These are phyloP conservation scores for Pseudomonodictys pantanalensis DNA, from an alignment of 495 filamentous ascomycete species.

Conservation along the genomic window DNA sequence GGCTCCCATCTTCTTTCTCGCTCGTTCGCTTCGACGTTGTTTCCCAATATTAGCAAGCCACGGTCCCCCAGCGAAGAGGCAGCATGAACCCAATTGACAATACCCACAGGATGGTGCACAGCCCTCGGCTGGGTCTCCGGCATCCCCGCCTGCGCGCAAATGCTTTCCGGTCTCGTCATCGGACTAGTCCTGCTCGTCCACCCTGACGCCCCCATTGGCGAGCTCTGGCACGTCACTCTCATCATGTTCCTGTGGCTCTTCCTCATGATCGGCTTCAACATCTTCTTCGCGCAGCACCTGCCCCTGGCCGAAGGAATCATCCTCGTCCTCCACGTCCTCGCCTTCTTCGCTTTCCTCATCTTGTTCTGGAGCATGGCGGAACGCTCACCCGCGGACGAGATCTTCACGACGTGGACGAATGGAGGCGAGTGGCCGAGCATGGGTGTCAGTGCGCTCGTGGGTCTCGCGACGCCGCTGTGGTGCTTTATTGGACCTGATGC, in stretches of 20 bases:
- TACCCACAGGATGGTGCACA: slow-evolving; percentile 11
- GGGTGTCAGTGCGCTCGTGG: slow-evolving; percentile 17
- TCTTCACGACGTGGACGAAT: slow-evolving; percentile 34
- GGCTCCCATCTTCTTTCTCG: too few relatives aligned
- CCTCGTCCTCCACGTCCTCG: slow-evolving; percentile 30
- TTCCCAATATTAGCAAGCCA: too few relatives aligned
- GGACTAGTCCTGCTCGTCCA: slow-evolving; percentile 12
- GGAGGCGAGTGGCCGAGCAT: slow-evolving; percentile 35
- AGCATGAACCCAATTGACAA: neutral
- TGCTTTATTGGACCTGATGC: slow-evolving; percentile 26
- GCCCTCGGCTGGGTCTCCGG: slow-evolving; percentile 8
- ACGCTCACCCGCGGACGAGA: slow-evolving; percentile 30
- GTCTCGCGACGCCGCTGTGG: slow-evolving; percentile 2
- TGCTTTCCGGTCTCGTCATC: slow-evolving; percentile 5
- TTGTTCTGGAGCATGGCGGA: slow-evolving; percentile 42
- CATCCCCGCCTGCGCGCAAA: slow-evolving; percentile 6
- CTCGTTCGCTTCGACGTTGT: too few relatives aligned
- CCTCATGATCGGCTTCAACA: slow-evolving; percentile 6
- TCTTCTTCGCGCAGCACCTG: slow-evolving; percentile 26
- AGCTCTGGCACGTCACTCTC: slow-evolving; percentile 21
- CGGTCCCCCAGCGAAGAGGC: too few relatives aligned
- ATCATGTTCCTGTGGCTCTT: slow-evolving; percentile 9
- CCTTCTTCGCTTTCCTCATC: slow-evolving; percentile 50
- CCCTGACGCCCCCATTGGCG: neutral
- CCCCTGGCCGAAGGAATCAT: slow-evolving; percentile 33